These are phyloP conservation scores for Prillingera fragicola DNA, from an alignment of 1,284 basidiomycete species.

Conservation along the genomic window DNA sequence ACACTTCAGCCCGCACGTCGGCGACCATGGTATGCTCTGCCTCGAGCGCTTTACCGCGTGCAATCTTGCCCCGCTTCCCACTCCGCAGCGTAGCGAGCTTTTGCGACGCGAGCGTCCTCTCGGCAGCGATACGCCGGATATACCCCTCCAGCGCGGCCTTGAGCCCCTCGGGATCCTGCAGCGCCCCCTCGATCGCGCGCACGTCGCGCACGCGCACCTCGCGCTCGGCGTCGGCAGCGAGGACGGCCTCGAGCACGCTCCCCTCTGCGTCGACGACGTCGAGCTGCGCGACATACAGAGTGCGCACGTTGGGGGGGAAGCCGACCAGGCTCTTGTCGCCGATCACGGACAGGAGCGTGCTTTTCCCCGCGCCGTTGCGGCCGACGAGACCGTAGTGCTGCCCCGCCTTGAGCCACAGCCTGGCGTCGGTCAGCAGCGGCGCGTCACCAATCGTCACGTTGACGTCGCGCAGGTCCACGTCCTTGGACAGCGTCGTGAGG, in stretches of 20 bases:
- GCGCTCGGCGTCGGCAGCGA: slow-evolving; percentile 6
- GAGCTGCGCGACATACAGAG: slow-evolving; percentile 71
- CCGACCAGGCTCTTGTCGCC: slow-evolving; percentile 85
- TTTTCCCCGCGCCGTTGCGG: slow-evolving; percentile 58
- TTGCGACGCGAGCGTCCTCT: slow-evolving; percentile 11
- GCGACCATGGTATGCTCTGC: slow-evolving; percentile 13
- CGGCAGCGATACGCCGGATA: slow-evolving; percentile 3
- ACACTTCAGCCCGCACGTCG: slow-evolving; percentile 8
- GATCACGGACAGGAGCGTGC: slow-evolving; percentile 49
- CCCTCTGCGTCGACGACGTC: slow-evolving; percentile 76
- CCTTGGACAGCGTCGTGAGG: slow-evolving; percentile 44
- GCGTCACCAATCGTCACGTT: slow-evolving; percentile 51
- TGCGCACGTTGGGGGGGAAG: slow-evolving; percentile 70
- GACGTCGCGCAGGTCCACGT: slow-evolving; percentile 54
- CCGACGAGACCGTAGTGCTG: slow-evolving; percentile 56
- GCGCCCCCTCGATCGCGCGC: slow-evolving; percentile 3
- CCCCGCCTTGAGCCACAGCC: slow-evolving; percentile 54
- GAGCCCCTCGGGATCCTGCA: not conserved
- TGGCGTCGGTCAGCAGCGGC: slow-evolving; percentile 55
- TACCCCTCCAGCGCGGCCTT: slow-evolving; percentile 3
- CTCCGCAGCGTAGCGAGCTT: slow-evolving; percentile 16
- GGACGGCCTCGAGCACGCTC: slow-evolving; percentile 1
- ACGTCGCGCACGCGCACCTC: slow-evolving; percentile 8
- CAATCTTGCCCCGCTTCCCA: slow-evolving; percentile 18
- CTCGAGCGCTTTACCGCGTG: slow-evolving; percentile 15